phyloP scores from a whole-genome alignment of 2,329 filamentous ascomycete genomes.

The Penicillium brevicompactum region DNA sequence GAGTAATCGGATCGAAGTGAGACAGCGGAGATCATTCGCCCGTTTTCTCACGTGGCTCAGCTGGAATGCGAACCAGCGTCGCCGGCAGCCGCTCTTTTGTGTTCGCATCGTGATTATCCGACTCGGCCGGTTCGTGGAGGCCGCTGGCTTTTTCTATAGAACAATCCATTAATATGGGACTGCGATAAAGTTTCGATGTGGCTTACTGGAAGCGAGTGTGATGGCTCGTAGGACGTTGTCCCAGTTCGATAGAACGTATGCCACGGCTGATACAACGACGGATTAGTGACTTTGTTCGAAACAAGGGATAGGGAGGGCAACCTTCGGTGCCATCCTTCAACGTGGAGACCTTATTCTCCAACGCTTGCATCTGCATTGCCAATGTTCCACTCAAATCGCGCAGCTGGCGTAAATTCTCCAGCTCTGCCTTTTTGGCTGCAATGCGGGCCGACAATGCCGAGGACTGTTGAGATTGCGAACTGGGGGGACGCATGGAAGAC shows the following conservation, averaged over 20 bases:
- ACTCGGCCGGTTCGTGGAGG: slow-evolving; percentile 15
- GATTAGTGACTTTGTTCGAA: slow-evolving; percentile 6
- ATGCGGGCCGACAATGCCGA: slow-evolving; percentile 63
- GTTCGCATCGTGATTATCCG: slow-evolving; percentile 54
- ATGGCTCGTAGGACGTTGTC: slow-evolving; percentile 66
- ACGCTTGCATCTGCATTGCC: slow-evolving; percentile 63
- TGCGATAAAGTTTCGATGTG: slow-evolving; percentile 15
- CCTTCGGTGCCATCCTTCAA: slow-evolving; percentile 65
- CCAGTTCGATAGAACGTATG: slow-evolving; percentile 69
- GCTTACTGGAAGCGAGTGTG: slow-evolving; percentile 64
- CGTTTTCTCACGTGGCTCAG: slow-evolving; percentile 27
- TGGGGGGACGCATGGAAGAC: slow-evolving; percentile 34
- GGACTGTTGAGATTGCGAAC: slow-evolving; percentile 50
- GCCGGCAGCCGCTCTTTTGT: slow-evolving; percentile 58
- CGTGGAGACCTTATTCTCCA: slow-evolving; percentile 63
- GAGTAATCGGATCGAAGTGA: background rate
- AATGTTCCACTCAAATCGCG: slow-evolving; percentile 64
- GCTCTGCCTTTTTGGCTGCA: slow-evolving; percentile 63
- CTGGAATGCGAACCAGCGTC: slow-evolving; percentile 48
- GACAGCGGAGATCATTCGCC: slow-evolving; percentile 20
- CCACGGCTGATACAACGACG: slow-evolving; percentile 53
- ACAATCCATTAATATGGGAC: background rate
- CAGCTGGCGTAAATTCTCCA: slow-evolving; percentile 63
- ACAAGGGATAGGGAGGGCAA: slow-evolving; percentile 24
- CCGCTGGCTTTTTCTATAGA: slow-evolving; percentile 30